Evolutionary conservation across 2,329 filamentous ascomycete species (phyloP).

Genomic region (Paracoccidioides lutzii): DNA sequence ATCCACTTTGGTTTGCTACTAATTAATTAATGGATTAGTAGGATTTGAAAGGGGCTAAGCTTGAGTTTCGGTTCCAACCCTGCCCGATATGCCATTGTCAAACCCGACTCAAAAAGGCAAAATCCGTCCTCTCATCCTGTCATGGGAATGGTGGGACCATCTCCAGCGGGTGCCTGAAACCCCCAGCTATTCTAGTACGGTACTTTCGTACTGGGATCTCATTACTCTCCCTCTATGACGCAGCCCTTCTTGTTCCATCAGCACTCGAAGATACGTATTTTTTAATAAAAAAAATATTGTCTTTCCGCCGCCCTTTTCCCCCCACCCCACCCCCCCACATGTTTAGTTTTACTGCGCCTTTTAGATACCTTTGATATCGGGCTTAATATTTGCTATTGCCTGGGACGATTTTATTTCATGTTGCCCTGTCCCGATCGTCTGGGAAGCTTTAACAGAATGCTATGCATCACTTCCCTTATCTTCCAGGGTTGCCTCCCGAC

Average conservation of each 20-base stretch:
- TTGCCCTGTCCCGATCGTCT: constrained; percentile 13
- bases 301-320: constrained; percentile 2
- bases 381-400: background rate
- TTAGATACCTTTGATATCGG: background rate
- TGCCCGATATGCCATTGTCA: background rate
- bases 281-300: background rate
- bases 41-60: background rate
- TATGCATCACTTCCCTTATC: constrained; percentile 7
- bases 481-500: background rate
- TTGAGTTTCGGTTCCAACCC: background rate
- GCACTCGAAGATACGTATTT: background rate
- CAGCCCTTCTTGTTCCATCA: background rate
- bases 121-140: background rate
- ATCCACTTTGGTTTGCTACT: background rate
- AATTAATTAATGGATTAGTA: background rate
- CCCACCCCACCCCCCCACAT: background rate
- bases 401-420: constrained; percentile 1
- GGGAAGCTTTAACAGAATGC: constrained; percentile 14
- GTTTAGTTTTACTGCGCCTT: background rate
- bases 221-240: background rate
- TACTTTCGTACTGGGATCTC: background rate
- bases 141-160: background rate
- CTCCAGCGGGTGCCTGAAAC: constrained; percentile 1
- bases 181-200: background rate
- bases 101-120: background rate